A percentile compares a stretch with the other conserved stretches of the same genome.
Evolutionary conservation across 2,329 filamentous ascomycete species (phyloP).

Genomic region (Geosmithia flava): DNA sequence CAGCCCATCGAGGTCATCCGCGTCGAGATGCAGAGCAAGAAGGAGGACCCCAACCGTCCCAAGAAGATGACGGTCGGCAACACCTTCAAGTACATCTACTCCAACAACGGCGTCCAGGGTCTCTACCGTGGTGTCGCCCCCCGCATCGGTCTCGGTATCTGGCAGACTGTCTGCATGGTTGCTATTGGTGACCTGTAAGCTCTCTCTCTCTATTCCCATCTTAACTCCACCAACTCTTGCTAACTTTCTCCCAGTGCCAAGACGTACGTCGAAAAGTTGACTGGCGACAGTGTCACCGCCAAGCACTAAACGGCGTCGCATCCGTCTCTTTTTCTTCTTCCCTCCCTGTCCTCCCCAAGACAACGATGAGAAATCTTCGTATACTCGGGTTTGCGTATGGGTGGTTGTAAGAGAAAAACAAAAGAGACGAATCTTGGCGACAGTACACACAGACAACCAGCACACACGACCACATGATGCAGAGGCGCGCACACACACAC

Average conservation of each 20-base stretch:
- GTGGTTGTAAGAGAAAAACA: too few relatives aligned
- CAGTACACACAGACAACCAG: background rate
- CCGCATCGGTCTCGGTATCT: constrained; percentile 88
- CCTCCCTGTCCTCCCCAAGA: background rate
- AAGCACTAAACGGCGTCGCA: constrained; percentile 43
- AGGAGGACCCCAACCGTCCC: constrained; percentile 88
- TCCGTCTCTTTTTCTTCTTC: too few relatives aligned
- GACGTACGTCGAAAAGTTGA: constrained; percentile 53
- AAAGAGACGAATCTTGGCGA: too few relatives aligned
- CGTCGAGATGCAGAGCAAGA: constrained; percentile 99
- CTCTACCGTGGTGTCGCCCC: constrained; percentile 93
- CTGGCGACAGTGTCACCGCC: constrained; percentile 49
- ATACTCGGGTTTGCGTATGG: too few relatives aligned
- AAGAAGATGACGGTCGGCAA: constrained; percentile 98
- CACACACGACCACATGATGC: background rate
- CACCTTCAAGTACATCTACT: constrained; percentile 78
- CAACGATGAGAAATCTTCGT: background rate
- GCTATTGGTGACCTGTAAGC: constrained; percentile 94
- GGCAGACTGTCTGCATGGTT: constrained; percentile 99
- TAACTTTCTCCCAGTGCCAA: constrained; percentile 38
- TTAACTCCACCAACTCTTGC: background rate
- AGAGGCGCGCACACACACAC: too few relatives aligned
- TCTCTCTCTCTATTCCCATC: constrained; percentile 1
- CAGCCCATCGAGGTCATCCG: constrained; percentile 99
- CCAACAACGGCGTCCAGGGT: constrained; percentile 76